Evolutionary conservation across 2,329 filamentous ascomycete genomes (phyloP), one percentile per base, ranked within the genome.

Genomic region (Penicillium sp.): DNA sequence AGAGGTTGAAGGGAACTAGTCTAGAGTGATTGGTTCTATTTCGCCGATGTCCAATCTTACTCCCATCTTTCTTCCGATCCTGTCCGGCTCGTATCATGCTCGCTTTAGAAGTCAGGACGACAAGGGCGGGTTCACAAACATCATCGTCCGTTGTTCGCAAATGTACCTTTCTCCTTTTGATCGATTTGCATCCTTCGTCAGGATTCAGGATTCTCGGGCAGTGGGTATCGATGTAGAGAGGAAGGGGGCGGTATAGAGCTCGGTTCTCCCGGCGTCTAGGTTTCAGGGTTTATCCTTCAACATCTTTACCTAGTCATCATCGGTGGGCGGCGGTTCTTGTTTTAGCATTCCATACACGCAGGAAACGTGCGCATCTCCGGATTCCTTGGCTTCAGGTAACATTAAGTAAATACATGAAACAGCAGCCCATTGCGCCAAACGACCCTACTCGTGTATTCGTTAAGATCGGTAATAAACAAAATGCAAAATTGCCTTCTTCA

Each of bases 1-100:
- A 86, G 80, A 81, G 83, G 78, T 82, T 86, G 70, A 86, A 86
- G 82, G 81, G 82, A 79, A 81, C 84, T 85, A 85, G 81, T 77
- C 75, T 85, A 77, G 75, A 73, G 68, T 78, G 69, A 77, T 60
- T 60, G 49, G 54, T 55, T 60, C 58, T 63, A 55, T 57, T 50
- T 56, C 53, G 54, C 27, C 49, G 9, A 58, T 55, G 22, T 49
- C 52, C 54, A 58, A 36, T 64, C 39, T 27, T 54, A 44, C 56
- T 62, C 56, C 33, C 43, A 31, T 53, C 57, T 37, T 24, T 36
- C 22, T 44, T 53, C 40, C 53, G 43, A 33, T 51, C 54, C 50
- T 10, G 44, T 35, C 49, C 36, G 46, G 31, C 50, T 37, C 27
- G 24, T 44, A 19, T 50, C 55, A 31, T 50, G n/a, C 51, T 53